Percentiles rank a stretch among this genome's conserved stretches.
These are phyloP conservation scores for Phtheirospermum japonicum DNA, from an alignment of 257 asterid species.

Conservation along the genomic window DNA sequence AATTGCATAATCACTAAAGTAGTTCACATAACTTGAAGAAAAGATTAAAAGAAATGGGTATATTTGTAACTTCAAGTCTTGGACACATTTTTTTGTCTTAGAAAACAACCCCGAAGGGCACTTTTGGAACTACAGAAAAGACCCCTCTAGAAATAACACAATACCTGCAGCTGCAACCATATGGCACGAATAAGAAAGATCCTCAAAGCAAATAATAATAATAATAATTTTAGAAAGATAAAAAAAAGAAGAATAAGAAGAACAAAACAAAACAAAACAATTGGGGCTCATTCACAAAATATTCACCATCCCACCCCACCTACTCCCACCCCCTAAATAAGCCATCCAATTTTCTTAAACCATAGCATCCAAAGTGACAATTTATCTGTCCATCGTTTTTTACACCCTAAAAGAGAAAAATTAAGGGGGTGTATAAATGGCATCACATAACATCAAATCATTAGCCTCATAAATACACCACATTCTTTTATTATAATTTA, in stretches of 20 bases:
- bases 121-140: not conserved
- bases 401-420: conserved; percentile 9
- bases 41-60: conserved; percentile 9
- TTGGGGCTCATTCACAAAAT: conserved; percentile 36
- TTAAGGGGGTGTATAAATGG: conserved; percentile 16
- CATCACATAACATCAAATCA: conserved; percentile 1
- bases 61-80: conserved; percentile 33
- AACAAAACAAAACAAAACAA: too few species aligned
- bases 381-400: not conserved
- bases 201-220: too few species aligned
- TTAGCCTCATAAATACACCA: too few species aligned
- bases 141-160: conserved; percentile 17
- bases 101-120: conserved; percentile 3
- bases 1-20: not conserved
- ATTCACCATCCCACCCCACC: too few species aligned
- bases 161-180: conserved; percentile 6
- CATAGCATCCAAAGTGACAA: conserved; percentile 2
- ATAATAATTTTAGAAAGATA: too few species aligned
- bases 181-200: too few species aligned
- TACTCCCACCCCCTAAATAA: conserved; percentile 1
- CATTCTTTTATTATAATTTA: not conserved
- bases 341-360: conserved; percentile 14
- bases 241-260: conserved; percentile 21
- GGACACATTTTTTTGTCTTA: not conserved
- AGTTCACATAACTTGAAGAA: conserved; percentile 1